These are phyloP conservation scores for Draba incana DNA, from an alignment of 345 rosid species.

Conservation along the genomic window DNA sequence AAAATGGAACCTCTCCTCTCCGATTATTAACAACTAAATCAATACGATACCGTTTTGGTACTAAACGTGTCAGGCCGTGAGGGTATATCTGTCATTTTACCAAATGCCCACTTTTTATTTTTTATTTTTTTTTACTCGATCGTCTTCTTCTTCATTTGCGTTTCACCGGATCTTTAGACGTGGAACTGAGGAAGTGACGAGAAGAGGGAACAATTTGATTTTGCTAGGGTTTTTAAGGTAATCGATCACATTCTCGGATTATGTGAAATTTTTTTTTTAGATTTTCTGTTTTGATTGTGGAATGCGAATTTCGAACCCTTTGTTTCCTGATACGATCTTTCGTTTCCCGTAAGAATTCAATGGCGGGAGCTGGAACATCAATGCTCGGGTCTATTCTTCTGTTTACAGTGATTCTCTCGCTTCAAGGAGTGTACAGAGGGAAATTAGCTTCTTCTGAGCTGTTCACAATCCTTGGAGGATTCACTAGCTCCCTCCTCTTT, in stretches of 20 bases:
- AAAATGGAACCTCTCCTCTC: not conserved
- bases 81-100: slow-evolving; percentile 5
- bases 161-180: not conserved
- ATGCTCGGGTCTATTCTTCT: slow-evolving; percentile 68
- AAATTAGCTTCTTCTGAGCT: slow-evolving; percentile 76
- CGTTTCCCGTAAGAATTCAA: slow-evolving; percentile 37
- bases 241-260: not conserved
- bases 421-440: slow-evolving; percentile 68
- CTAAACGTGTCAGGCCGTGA: not conserved
- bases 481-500: slow-evolving; percentile 77
- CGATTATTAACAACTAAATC: not conserved
- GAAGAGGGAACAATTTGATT: not conserved
- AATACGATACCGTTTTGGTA: not conserved
- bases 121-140: not conserved
- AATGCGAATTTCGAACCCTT: not conserved
- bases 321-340: not conserved
- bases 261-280: not conserved
- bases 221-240: not conserved
- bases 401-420: slow-evolving; percentile 65
- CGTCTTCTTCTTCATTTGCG: slow-evolving; percentile 16
- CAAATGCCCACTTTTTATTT: not conserved
- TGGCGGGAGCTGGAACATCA: slow-evolving; percentile 76
- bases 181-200: too few relatives aligned
- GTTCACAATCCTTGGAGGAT: slow-evolving; percentile 81
- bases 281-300: not conserved